These are phyloP conservation scores for Puccinia novopanici DNA, from an alignment of 1,284 basidiomycete species.

Conservation along the genomic window DNA sequence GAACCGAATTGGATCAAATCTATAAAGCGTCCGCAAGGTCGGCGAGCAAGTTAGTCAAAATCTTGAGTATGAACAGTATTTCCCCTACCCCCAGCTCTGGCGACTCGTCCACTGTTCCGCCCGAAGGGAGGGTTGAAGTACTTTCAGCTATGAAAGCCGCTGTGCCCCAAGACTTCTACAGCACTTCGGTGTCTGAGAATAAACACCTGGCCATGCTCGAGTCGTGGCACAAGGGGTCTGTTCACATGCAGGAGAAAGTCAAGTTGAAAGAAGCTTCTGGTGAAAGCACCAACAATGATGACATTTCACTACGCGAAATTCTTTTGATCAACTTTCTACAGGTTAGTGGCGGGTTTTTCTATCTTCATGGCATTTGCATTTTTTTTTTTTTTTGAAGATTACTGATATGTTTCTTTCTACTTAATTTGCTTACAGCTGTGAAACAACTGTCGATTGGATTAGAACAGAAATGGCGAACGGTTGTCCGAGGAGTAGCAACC, in stretches of 20 bases:
- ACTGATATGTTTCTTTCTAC: not conserved
- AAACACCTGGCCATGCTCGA: constrained; percentile 39
- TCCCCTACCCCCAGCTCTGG: constrained; percentile 39
- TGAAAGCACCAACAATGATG: constrained; percentile 7
- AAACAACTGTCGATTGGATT: constrained; percentile 40
- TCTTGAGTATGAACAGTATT: constrained; percentile 40
- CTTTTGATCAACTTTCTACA: constrained; percentile 37
- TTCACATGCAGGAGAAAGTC: constrained; percentile 43
- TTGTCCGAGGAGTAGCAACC: constrained; percentile 23
- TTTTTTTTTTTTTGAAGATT: not conserved
- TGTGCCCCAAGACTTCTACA: constrained; percentile 44
- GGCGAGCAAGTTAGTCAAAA: constrained; percentile 41
- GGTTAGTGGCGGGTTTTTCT: constrained; percentile 25
- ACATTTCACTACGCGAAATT: constrained; percentile 15
- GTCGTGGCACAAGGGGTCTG: constrained; percentile 43
- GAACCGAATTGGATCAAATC: constrained; percentile 49
- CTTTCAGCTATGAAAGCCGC: constrained; percentile 36
- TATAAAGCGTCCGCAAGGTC: constrained; percentile 37
- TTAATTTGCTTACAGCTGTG: not conserved
- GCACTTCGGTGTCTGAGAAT: constrained; percentile 37
- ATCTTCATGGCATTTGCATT: too few relatives aligned
- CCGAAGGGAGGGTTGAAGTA: constrained; percentile 48
- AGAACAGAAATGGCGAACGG: constrained; percentile 38
- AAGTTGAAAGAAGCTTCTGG: constrained; percentile 23
- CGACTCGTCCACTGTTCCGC: constrained; percentile 49